Evolutionary conservation across 2,329 filamentous ascomycete genomes (phyloP).

Genomic region (Arthroderma sp.): DNA sequence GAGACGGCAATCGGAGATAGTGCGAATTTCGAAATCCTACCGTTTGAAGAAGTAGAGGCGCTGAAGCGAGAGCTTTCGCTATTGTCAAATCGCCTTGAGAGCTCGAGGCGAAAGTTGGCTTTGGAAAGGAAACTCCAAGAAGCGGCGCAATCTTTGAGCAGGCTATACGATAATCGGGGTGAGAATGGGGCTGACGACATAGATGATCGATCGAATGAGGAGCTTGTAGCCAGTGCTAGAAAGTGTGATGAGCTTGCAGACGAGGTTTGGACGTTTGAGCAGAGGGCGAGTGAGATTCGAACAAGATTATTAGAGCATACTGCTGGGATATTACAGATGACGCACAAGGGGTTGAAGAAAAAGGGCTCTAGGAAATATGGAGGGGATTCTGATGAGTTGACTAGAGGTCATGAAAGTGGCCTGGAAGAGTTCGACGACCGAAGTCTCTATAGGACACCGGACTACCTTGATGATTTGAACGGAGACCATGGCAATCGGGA

Average conservation of each 20-base stretch:
- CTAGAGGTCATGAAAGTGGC: background rate
- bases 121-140: conserved; percentile 91
- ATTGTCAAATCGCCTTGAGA: conserved; percentile 64
- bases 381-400: conserved; percentile 17
- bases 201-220: conserved; percentile 41
- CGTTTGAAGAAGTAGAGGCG: conserved; percentile 80
- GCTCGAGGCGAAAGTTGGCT: conserved; percentile 66
- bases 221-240: conserved; percentile 58
- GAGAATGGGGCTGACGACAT: conserved; percentile 26
- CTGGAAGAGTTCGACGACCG: conserved; percentile 62
- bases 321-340: conserved; percentile 79
- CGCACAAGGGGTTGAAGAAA: conserved; percentile 61
- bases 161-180: conserved; percentile 50
- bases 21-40: conserved; percentile 68
- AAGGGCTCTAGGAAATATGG: conserved; percentile 40
- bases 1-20: conserved; percentile 89
- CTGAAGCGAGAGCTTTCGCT: conserved; percentile 75
- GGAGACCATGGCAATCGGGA: conserved; percentile 15
- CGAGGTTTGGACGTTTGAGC: conserved; percentile 69
- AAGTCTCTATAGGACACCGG: conserved; percentile 57
- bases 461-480: conserved; percentile 44
- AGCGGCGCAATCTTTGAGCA: conserved; percentile 74
- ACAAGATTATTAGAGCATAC: conserved; percentile 74
- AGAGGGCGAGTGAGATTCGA: conserved; percentile 60
- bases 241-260: conserved; percentile 76